Percentiles rank a stretch among this genome's conserved stretches.
Conservation (phyloP, 1,284 basidiomycete genomes). For the Pseudozyma pruni region DNA sequence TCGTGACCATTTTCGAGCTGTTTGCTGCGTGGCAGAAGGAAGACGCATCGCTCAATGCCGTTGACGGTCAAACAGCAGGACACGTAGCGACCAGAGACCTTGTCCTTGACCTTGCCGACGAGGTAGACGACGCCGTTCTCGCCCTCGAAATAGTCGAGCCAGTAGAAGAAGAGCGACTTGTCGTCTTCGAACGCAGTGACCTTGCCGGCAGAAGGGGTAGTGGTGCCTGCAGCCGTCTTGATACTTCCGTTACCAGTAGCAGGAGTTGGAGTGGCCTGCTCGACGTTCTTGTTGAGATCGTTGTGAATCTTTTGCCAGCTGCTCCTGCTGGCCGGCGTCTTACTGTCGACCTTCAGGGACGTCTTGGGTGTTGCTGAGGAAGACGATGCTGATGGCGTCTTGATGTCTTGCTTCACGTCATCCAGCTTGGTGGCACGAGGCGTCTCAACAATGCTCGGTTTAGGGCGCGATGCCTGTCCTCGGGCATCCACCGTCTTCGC, state of each 20-base stretch:
- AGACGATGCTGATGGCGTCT: conserved; percentile 22
- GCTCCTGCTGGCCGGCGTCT: conserved; percentile 22
- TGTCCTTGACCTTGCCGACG: conserved; percentile 66
- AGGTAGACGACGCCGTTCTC: conserved; percentile 64
- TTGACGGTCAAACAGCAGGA: conserved; percentile 88
- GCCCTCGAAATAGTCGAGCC: conserved; percentile 64
- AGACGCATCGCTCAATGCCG: conserved; percentile 90
- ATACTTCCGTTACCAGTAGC: conserved; percentile 13
- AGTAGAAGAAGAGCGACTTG: conserved; percentile 64
- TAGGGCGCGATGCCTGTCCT: conserved; percentile 28
- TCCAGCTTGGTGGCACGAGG: conserved; percentile 17
- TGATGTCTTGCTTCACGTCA: conserved; percentile 19
- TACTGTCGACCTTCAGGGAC: conserved; percentile 12
- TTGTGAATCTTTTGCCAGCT: conserved; percentile 56
- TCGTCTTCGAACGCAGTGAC: conserved; percentile 56
- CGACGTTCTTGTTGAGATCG: conserved; percentile 46
- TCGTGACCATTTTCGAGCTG: conserved; percentile 72
- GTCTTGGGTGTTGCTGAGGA: conserved; percentile 13
- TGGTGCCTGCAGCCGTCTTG: conserved; percentile 21
- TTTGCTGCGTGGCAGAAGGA: conserved; percentile 77
- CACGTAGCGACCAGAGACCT: conserved; percentile 73
- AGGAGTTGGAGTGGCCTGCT: conserved; percentile 29
- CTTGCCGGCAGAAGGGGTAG: conserved; percentile 33
- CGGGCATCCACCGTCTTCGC: conserved; percentile 31
- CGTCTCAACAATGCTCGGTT: conserved; percentile 16